These are phyloP conservation scores for Athelia sp. DNA, from an alignment of 1,284 basidiomycete genomes.

Conservation along the genomic window DNA sequence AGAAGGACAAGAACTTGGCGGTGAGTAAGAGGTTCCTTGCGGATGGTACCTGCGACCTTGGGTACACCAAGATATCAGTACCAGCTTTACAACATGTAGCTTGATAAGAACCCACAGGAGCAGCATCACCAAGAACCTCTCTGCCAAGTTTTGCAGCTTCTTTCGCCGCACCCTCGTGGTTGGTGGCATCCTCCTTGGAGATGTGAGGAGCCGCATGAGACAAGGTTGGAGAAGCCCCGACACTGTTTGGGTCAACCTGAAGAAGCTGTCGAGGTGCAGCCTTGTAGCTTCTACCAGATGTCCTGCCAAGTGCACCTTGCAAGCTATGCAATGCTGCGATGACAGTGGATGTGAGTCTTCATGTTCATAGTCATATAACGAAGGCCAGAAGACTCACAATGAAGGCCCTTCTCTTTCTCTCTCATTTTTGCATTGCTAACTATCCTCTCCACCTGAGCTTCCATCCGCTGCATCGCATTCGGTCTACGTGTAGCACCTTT, in stretches of 20 bases:
- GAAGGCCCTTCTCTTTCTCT: slow-evolving; percentile 74
- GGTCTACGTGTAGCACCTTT: slow-evolving; percentile 70
- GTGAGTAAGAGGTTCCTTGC: slow-evolving; percentile 70
- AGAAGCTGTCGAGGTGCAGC: slow-evolving; percentile 94
- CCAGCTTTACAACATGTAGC: not conserved
- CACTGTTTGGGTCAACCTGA: slow-evolving; percentile 65
- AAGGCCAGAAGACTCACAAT: slow-evolving; percentile 44
- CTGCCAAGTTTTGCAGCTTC: slow-evolving; percentile 71
- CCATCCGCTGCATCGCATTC: slow-evolving; percentile 96
- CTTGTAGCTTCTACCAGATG: slow-evolving; percentile 88
- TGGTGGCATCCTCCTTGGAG: slow-evolving; percentile 45
- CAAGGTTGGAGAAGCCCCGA: slow-evolving; percentile 44
- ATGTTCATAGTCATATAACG: not conserved
- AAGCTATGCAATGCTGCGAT: slow-evolving; percentile 66
- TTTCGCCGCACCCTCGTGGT: slow-evolving; percentile 52
- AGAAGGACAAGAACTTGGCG: slow-evolving; percentile 78
- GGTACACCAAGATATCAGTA: slow-evolving; percentile 3
- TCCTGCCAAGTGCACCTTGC: slow-evolving; percentile 95
- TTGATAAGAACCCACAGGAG: slow-evolving; percentile 38
- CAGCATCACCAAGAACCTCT: slow-evolving; percentile 55
- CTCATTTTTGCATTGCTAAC: slow-evolving; percentile 88
- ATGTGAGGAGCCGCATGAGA: slow-evolving; percentile 54
- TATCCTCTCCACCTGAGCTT: slow-evolving; percentile 94
- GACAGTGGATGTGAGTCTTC: slow-evolving; percentile 4
- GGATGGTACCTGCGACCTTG: slow-evolving; percentile 51